Evolutionary conservation across 1,139 yeast genomes (phyloP).

Genomic region (Candida pseudocylindracea): DNA sequence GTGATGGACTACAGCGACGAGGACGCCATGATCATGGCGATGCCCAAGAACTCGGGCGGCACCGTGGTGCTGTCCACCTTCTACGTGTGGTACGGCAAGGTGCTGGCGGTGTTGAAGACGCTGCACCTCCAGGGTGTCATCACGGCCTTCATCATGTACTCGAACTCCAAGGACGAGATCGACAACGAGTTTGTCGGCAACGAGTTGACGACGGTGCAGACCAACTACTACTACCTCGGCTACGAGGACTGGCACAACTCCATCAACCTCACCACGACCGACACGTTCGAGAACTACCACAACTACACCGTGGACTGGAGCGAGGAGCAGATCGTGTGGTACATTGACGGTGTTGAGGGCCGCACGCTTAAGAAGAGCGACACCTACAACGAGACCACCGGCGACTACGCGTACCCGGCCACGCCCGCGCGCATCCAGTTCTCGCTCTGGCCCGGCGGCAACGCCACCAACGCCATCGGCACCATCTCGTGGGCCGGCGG

Average conservation of each 20-base stretch:
- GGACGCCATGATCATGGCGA: constrained; percentile 39
- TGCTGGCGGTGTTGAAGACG: constrained; percentile 44
- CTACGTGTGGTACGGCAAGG: constrained; percentile 76
- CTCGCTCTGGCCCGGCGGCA: constrained; percentile 90
- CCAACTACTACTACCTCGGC: constrained; percentile 68
- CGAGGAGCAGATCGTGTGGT: constrained; percentile 53
- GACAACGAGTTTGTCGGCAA: constrained; percentile 77
- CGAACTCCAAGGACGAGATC: constrained; percentile 77
- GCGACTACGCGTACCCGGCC: constrained; percentile 54
- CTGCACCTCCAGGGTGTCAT: constrained; percentile 67
- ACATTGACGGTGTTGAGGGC: constrained; percentile 42
- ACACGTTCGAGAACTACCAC: constrained; percentile 52
- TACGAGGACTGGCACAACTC: constrained; percentile 43
- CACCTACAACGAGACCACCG: constrained; percentile 45
- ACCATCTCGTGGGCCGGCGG: constrained; percentile 95
- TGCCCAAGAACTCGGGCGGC: constrained; percentile 66
- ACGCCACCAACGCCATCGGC: constrained; percentile 37
- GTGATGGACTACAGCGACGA: constrained; percentile 20
- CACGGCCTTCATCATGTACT: constrained; percentile 65
- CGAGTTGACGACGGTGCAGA: constrained; percentile 39
- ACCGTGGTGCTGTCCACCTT: constrained; percentile 63
- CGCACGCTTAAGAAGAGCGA: constrained; percentile 45
- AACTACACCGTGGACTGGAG: constrained; percentile 69
- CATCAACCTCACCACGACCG: constrained; percentile 17
- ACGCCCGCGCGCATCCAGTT: constrained; percentile 76